Conservation (phyloP, 306 rosid genomes). For the Cicer pinnatifidum region DNA sequence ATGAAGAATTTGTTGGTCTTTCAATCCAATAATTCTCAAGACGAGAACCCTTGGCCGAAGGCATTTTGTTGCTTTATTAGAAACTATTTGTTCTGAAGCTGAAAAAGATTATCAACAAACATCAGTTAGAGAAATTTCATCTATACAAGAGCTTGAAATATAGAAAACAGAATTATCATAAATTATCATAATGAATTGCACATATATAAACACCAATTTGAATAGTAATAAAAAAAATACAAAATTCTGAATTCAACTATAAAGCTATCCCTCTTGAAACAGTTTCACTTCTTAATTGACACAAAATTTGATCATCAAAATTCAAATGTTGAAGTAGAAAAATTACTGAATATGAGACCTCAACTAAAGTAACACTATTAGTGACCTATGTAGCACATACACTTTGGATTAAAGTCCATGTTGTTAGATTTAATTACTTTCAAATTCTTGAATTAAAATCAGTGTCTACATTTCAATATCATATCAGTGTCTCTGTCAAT, state of each 20-base stretch:
- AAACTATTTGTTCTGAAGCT: neutral
- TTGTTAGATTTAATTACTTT: too few species aligned
- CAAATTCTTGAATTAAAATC: too few species aligned
- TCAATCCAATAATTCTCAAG: neutral
- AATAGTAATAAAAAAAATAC: too few species aligned
- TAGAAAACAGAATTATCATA: neutral
- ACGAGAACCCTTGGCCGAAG: neutral
- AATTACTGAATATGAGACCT: neutral
- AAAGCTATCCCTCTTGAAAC: constrained; percentile 13
- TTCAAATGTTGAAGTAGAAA: neutral
- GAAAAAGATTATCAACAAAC: neutral
- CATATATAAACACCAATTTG: neutral
- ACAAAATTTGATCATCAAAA: constrained; percentile 9
- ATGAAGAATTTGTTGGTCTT: neutral
- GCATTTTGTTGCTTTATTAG: neutral
- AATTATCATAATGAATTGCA: neutral
- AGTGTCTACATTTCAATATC: too few species aligned
- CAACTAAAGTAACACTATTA: too few species aligned
- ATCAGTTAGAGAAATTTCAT: neutral
- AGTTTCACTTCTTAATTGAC: neutral
- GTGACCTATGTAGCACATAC: too few species aligned
- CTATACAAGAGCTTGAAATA: neutral
- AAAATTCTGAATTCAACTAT: neutral
- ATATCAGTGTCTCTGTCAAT: too few species aligned
- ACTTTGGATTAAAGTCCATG: too few species aligned